phyloP scores from a whole-genome alignment of 148 eudicot species.

The Amaranthus cruentus region DNA sequence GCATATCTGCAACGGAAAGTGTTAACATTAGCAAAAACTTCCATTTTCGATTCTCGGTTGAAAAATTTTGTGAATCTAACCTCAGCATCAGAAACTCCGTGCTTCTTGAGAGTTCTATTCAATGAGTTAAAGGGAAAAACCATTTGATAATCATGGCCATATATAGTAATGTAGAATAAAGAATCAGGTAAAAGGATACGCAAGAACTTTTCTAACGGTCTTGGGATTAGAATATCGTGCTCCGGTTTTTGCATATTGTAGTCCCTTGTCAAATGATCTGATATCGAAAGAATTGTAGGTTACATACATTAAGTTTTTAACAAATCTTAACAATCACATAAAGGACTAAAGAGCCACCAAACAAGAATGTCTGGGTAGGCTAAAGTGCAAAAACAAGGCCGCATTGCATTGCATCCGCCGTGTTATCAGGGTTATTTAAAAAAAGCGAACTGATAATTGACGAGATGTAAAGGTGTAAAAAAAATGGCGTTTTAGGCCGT shows the following conservation, averaged over 20 bases:
- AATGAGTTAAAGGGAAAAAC: conserved; percentile 48
- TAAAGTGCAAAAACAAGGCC: too few relatives aligned
- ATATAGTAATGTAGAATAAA: not conserved
- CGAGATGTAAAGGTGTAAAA: too few relatives aligned
- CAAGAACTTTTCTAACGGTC: conserved; percentile 53
- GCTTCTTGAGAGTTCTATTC: conserved; percentile 56
- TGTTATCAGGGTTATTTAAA: too few relatives aligned
- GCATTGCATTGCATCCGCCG: too few relatives aligned
- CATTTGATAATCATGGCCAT: conserved; percentile 8
- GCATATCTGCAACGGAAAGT: conserved; percentile 52
- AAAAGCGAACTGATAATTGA: too few relatives aligned
- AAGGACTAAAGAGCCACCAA: not conserved
- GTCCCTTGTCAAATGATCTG: conserved; percentile 81
- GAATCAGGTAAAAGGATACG: conserved; percentile 61
- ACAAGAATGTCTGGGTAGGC: not conserved
- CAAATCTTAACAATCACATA: not conserved
- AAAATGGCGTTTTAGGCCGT: too few relatives aligned
- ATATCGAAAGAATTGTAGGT: conserved; percentile 20
- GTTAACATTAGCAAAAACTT: not conserved
- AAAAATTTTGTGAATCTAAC: conserved; percentile 30
- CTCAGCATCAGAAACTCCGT: conserved; percentile 77
- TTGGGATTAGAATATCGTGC: conserved; percentile 43
- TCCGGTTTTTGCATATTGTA: conserved; percentile 62
- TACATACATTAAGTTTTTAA: too few relatives aligned
- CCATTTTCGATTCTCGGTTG: not conserved